Evolutionary conservation across 768 basidiomycete species (phyloP), one percentile per base, ranked within the genome.

Genomic region (Podaxis mareebaensis): DNA sequence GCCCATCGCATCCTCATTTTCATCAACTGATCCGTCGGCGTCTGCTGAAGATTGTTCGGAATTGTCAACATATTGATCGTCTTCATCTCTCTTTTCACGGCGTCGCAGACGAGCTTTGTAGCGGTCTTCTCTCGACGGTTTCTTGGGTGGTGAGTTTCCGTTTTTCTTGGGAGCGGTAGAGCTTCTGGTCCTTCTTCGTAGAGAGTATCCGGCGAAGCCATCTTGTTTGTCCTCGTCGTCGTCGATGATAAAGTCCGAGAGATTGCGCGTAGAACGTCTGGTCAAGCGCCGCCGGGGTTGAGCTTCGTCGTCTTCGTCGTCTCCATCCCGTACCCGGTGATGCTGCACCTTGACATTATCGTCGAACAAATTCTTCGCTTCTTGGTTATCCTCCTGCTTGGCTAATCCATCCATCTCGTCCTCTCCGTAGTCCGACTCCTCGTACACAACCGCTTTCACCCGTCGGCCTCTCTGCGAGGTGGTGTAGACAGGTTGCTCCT

Each of bases 1-100:
- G 58, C 80, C 81, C 36, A 63, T 63, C 0, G 77, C 79, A 13
- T 73, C 83, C 11, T 76, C 79, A 4, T 77, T 82, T 28, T 86
- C 84, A 53, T 85, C 88, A n/a, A 83, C 68, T 8, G 85, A 86
- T 1, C 82, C 87, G 58, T 87, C 85, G 0, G 81, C 85, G 53
- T 85, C 83, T 15, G 79, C 79, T 36, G 85, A 80, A 3, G 81
- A 73, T 44, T 81, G 79, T 30, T 74, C 74, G 55, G 81, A 68
- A 30, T 64, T 68, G 36, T 70, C 76, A 59, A 86, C 83, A 38
- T 77, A 79, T 24, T 85, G 84, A 39, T 83, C 86, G 53, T 81
- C 81, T 56, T 83, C 81, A 12, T 74, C 53, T 64, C 74, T 38
- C 77, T 71, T 48, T 64, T 69, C 15, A 72, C 83, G 20, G 83